phyloP scores from a whole-genome alignment of 1,139 yeast genomes.

The Suhomyces ambrosiae region DNA sequence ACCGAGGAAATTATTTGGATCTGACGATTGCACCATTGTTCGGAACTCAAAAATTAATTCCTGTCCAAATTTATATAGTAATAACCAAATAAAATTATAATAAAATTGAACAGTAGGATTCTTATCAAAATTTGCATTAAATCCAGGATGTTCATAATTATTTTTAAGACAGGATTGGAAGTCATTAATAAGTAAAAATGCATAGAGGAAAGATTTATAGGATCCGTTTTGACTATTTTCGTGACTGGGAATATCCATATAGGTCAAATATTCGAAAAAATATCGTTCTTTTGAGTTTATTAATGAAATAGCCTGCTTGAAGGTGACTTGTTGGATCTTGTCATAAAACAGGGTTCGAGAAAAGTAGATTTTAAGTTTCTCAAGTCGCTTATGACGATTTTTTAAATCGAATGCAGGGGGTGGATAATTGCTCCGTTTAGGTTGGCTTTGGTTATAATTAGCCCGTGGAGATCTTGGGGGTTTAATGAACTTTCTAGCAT shows the following conservation, averaged over 20 bases:
- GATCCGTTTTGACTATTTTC: not conserved
- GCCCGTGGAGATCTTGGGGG: no score
- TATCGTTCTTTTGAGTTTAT: slow-evolving; percentile 3
- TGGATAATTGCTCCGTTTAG: no score
- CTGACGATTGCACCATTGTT: not conserved
- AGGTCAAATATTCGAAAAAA: slow-evolving; percentile 1
- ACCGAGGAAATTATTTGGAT: slow-evolving; percentile 2
- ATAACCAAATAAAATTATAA: slow-evolving; percentile 25
- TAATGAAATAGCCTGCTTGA: slow-evolving; percentile 5
- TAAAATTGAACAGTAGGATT: slow-evolving; percentile 10
- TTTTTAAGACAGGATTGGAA: slow-evolving; percentile 14
- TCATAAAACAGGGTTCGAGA: slow-evolving; percentile 2
- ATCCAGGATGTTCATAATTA: slow-evolving; percentile 31
- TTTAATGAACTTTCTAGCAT: slow-evolving; percentile 6
- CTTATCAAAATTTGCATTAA: slow-evolving; percentile 25
- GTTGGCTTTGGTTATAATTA: no score
- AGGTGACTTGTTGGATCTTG: slow-evolving; percentile 1
- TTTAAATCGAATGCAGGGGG: no score
- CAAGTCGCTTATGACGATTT: not conserved
- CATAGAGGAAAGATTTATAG: slow-evolving; percentile 24
- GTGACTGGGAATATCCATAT: slow-evolving; percentile 2
- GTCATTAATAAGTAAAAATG: slow-evolving; percentile 30
- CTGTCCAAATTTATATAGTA: slow-evolving; percentile 23
- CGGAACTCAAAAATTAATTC: slow-evolving; percentile 17
- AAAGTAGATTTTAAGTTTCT: not conserved